phyloP scores from a whole-genome alignment of 208 protist genomes.

The Crithidia acanthocephali region DNA sequence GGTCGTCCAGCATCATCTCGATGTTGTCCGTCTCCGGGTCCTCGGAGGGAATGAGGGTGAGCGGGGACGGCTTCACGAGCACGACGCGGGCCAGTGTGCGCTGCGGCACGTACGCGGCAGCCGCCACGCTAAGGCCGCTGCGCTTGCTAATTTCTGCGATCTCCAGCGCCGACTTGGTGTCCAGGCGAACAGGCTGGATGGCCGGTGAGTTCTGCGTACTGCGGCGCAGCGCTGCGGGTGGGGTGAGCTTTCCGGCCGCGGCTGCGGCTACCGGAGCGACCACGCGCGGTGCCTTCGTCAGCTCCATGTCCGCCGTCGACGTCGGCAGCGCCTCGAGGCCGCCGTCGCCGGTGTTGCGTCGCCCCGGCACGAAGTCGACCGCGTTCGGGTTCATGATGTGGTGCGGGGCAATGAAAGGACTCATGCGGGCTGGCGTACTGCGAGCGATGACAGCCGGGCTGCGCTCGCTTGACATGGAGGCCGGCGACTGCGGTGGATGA shows the following conservation, averaged over 20 bases:
- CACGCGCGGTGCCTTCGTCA: slow-evolving; percentile 19
- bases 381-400: slow-evolving; percentile 80
- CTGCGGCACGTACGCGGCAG: slow-evolving; percentile 62
- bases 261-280: not conserved
- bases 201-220: slow-evolving; percentile 29
- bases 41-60: slow-evolving; percentile 53
- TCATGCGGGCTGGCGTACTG: slow-evolving; percentile 72
- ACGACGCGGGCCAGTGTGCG: slow-evolving; percentile 71
- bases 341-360: slow-evolving; percentile 26
- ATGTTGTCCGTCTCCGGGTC: slow-evolving; percentile 44
- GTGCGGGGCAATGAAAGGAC: slow-evolving; percentile 49
- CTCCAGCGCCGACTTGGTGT: slow-evolving; percentile 57
- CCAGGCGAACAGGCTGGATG: slow-evolving; percentile 32
- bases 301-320: slow-evolving; percentile 70
- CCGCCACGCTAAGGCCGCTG: slow-evolving; percentile 57
- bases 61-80: slow-evolving; percentile 62
- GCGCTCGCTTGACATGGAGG: slow-evolving; percentile 14
- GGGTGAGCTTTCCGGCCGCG: slow-evolving; percentile 2
- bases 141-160: slow-evolving; percentile 63
- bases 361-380: slow-evolving; percentile 63
- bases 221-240: slow-evolving; percentile 2
- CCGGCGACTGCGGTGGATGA: slow-evolving; percentile 29
- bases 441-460: slow-evolving; percentile 40
- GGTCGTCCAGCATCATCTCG: slow-evolving; percentile 71
- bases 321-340: slow-evolving; percentile 63